Evolutionary conservation across 225 moss, liverwort and hornwort species (phyloP).

Genomic region (Sphagnum contortum): DNA sequence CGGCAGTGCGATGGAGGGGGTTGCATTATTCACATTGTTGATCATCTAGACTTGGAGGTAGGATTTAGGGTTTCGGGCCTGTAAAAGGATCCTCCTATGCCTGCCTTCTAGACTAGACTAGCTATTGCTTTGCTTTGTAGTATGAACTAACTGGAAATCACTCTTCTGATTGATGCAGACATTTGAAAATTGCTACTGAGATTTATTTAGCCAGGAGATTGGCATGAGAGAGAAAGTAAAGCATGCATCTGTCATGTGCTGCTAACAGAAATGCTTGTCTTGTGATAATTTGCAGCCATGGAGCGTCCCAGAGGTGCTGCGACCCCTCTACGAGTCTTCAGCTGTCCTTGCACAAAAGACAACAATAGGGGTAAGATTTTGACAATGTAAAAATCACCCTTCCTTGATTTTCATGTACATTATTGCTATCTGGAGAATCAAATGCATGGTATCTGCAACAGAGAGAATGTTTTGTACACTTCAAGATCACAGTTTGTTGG

Average conservation of each 20-base stretch:
- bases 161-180: too few relatives aligned
- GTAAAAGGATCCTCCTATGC: too few relatives aligned
- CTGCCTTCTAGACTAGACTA: too few relatives aligned
- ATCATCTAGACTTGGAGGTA: slow-evolving; percentile 93
- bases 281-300: slow-evolving; percentile 43
- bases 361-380: slow-evolving; percentile 63
- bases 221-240: too few relatives aligned
- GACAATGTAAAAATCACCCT: neutral
- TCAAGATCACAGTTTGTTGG: neutral
- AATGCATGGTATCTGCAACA: too few relatives aligned
- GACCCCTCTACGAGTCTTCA: slow-evolving; percentile 90
- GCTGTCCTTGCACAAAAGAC: slow-evolving; percentile 90
- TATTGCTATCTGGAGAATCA: too few relatives aligned
- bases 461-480: neutral
- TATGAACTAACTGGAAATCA: too few relatives aligned
- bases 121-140: too few relatives aligned
- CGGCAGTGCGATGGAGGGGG: slow-evolving; percentile 97
- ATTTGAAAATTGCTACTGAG: too few relatives aligned
- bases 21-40: slow-evolving; percentile 90
- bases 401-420: neutral
- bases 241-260: too few relatives aligned
- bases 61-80: too few relatives aligned
- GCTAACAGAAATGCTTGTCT: neutral
- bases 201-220: too few relatives aligned
- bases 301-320: slow-evolving; percentile 89